Percentiles rank a stretch among this genome's conserved stretches.
Conservation (phyloP, 1,139 yeast species). For the Keqinozyma sinolaborantium region DNA sequence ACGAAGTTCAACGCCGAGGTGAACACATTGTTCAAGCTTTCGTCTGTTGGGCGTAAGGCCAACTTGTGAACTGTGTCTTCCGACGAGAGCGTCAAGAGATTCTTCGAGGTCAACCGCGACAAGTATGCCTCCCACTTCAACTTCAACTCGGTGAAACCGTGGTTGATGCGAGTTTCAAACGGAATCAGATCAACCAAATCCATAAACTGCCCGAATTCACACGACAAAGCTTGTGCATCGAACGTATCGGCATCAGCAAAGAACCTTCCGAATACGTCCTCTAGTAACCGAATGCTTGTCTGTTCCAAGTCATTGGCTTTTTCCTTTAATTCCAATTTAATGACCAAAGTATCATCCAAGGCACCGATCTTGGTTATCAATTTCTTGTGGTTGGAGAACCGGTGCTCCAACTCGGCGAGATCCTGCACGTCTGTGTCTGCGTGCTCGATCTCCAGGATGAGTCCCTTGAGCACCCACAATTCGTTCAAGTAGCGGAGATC, state of each 20-base stretch:
- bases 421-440: conserved; percentile 11
- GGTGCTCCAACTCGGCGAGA: conserved; percentile 15
- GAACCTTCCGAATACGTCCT: conserved; percentile 1
- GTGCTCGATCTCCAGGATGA: conserved; percentile 18
- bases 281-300: background rate
- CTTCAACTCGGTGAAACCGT: background rate
- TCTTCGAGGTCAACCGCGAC: background rate
- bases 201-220: background rate
- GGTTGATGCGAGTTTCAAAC: background rate
- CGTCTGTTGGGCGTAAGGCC: background rate
- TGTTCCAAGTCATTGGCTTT: background rate
- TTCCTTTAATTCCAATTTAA: conserved; percentile 9
- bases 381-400: conserved; percentile 15
- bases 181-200: background rate
- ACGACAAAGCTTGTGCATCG: background rate
- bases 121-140: background rate
- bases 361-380: conserved; percentile 8
- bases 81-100: background rate
- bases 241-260: background rate
- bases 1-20: conserved; percentile 24
- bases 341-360: conserved; percentile 7
- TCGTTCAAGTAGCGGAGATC: conserved; percentile 16
- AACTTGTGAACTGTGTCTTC: background rate
- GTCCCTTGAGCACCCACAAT: conserved; percentile 19
- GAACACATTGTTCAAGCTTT: background rate